These are phyloP conservation scores for Plasmopara halstedii DNA, from an alignment of 352 stramenopile species.

Conservation along the genomic window DNA sequence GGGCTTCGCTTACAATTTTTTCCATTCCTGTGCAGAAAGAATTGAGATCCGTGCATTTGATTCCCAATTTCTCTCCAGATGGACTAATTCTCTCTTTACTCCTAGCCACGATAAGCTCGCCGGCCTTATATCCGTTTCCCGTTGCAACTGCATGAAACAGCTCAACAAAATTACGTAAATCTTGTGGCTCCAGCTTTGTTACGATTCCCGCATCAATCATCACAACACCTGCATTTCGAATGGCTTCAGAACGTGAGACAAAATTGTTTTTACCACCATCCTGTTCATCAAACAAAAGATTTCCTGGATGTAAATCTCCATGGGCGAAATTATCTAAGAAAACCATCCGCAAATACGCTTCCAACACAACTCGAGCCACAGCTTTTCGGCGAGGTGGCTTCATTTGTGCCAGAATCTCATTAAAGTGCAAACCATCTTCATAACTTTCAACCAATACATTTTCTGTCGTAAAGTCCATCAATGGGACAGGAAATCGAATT, in stretches of 20 bases:
- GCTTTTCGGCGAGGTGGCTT: constrained; percentile 45
- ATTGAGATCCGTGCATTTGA: constrained; percentile 62
- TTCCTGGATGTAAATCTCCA: constrained; percentile 90
- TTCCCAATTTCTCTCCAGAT: constrained; percentile 16
- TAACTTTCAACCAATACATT: constrained; percentile 90
- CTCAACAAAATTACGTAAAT: constrained; percentile 81
- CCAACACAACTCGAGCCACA: constrained; percentile 71
- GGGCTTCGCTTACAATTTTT: constrained; percentile 55
- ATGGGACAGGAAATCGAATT: constrained; percentile 66
- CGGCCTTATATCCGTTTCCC: constrained; percentile 72
- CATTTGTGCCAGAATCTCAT: constrained; percentile 43
- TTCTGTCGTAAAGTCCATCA: constrained; percentile 66
- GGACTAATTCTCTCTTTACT: constrained; percentile 34
- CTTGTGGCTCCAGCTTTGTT: constrained; percentile 61
- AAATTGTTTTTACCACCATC: background rate
- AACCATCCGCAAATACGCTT: constrained; percentile 91
- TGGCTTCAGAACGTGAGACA: constrained; percentile 16
- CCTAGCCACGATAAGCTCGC: constrained; percentile 62
- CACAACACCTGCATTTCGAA: constrained; percentile 41
- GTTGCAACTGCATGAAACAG: constrained; percentile 79
- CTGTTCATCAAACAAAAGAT: constrained; percentile 73
- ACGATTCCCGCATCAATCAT: constrained; percentile 83
- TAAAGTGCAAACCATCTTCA: constrained; percentile 73
- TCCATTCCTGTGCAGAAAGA: constrained; percentile 71
- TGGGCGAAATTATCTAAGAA: constrained; percentile 95